A percentile compares a stretch with the other conserved stretches of the same genome.
Conservation (phyloP, 2,329 filamentous ascomycete species). For the Blumeria hordei region DNA sequence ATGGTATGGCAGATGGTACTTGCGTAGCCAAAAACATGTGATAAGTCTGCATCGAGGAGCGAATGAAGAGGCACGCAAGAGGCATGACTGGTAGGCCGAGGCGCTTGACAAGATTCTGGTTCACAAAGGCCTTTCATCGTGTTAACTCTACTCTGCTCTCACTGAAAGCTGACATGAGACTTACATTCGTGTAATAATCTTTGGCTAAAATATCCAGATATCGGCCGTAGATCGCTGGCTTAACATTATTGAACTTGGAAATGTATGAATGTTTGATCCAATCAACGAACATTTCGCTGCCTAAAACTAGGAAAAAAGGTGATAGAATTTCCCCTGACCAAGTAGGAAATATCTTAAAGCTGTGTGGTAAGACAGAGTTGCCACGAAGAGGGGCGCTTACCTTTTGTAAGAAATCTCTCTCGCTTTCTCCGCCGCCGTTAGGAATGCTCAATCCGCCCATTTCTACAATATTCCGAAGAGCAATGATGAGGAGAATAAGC, state of each 20-base stretch:
- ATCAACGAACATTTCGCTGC: slow-evolving; percentile 91
- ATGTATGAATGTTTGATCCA: slow-evolving; percentile 96
- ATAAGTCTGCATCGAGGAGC: slow-evolving; percentile 85
- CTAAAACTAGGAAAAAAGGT: slow-evolving; percentile 80
- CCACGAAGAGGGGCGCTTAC: slow-evolving; percentile 36
- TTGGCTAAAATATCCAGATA: slow-evolving; percentile 89
- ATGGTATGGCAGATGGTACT: slow-evolving; percentile 47
- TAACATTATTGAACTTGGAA: slow-evolving; percentile 94
- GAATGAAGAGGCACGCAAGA: slow-evolving; percentile 81
- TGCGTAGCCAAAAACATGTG: slow-evolving; percentile 91
- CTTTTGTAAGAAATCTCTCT: slow-evolving; percentile 22
- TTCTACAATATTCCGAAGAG: slow-evolving; percentile 85
- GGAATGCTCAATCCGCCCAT: slow-evolving; percentile 56
- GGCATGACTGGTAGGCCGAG: slow-evolving; percentile 82
- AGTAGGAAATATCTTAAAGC: slow-evolving; percentile 70
- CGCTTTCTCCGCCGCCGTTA: slow-evolving; percentile 12
- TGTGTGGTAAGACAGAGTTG: slow-evolving; percentile 61
- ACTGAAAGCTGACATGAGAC: slow-evolving; percentile 11
- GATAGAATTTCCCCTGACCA: slow-evolving; percentile 79
- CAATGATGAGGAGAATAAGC: slow-evolving; percentile 93
- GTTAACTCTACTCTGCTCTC: slow-evolving; percentile 7
- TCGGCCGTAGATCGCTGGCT: slow-evolving; percentile 66
- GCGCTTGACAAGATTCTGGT: slow-evolving; percentile 71
- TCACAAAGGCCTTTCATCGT: slow-evolving; percentile 47
- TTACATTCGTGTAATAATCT: slow-evolving; percentile 85